A percentile compares a stretch with the other conserved stretches of the same genome.
Conservation (phyloP, 768 basidiomycete genomes). For the Auricularia sp. region DNA sequence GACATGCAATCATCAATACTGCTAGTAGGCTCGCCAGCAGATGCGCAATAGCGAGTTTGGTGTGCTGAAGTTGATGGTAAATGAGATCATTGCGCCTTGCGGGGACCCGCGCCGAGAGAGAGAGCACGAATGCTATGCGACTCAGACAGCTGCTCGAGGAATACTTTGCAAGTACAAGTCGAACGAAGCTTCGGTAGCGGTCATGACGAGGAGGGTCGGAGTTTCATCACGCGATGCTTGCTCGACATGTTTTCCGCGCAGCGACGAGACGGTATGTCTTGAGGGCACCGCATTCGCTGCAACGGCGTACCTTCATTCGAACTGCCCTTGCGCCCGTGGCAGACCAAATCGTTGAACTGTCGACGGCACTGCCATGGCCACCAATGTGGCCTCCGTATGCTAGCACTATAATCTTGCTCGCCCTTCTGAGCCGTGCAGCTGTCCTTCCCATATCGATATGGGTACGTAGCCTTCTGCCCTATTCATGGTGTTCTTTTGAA, state of each 20-base stretch:
- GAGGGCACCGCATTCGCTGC: neutral
- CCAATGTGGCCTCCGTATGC: constrained; percentile 61
- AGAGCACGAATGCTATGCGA: no score
- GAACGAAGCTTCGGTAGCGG: no score
- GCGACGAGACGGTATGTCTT: neutral
- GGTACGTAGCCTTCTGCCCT: constrained; percentile 34
- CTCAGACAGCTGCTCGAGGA: no score
- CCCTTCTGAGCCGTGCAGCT: constrained; percentile 48
- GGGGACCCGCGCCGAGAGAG: no score
- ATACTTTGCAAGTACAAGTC: no score
- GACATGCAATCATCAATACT: no score
- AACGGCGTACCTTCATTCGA: constrained; percentile 6
- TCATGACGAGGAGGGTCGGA: neutral
- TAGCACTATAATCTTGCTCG: constrained; percentile 61
- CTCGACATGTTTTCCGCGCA: neutral
- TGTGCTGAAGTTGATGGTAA: no score
- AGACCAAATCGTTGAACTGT: constrained; percentile 68
- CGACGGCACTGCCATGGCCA: constrained; percentile 64
- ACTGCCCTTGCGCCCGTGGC: constrained; percentile 24
- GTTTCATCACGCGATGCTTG: neutral
- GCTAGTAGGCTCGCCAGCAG: no score
- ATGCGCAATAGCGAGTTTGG: no score
- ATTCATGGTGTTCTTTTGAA: neutral
- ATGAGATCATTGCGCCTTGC: no score
- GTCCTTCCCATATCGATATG: constrained; percentile 64